Conservation (phyloP, 441 rosid species). For the Isatis lusitanica region DNA sequence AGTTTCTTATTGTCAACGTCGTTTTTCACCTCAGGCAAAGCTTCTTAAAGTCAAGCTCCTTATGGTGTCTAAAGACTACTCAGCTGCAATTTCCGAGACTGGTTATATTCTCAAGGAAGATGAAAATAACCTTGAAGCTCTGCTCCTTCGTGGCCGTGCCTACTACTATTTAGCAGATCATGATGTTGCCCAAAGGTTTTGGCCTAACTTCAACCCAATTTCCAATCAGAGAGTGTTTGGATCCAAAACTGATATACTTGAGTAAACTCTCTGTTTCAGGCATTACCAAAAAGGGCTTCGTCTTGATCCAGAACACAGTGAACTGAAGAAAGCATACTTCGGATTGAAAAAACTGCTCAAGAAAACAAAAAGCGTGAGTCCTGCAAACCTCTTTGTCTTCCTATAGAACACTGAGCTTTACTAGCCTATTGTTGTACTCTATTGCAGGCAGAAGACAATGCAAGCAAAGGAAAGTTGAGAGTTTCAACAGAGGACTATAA, state of each 20-base stretch:
- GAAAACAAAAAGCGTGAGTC: conserved; percentile 88
- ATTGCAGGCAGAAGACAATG: conserved; percentile 90
- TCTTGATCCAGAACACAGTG: conserved; percentile 93
- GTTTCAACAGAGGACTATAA: conserved; percentile 84
- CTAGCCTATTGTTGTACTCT: neutral
- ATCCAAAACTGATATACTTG: conserved; percentile 17
- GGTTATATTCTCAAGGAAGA: conserved; percentile 89
- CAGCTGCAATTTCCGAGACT: conserved; percentile 75
- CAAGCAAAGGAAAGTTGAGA: conserved; percentile 80
- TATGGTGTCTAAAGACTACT: conserved; percentile 74
- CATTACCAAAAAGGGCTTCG: conserved; percentile 98
- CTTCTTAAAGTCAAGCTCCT: conserved; percentile 73
- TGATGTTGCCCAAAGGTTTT: conserved; percentile 87
- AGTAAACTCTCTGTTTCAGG: conserved; percentile 46
- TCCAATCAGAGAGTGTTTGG: conserved; percentile 1
- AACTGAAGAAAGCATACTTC: conserved; percentile 92
- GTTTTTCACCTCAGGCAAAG: conserved; percentile 66
- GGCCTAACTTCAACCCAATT: conserved; percentile 8
- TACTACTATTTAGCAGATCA: conserved; percentile 98
- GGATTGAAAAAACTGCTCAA: conserved; percentile 88
- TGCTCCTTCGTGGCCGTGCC: conserved; percentile 93
- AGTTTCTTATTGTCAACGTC: neutral
- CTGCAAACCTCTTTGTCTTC: neutral
- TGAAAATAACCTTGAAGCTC: conserved; percentile 86
- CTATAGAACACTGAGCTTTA: conserved; percentile 10